Conservation (phyloP, 139 green algal genomes). For the Nannochloris sp. region DNA sequence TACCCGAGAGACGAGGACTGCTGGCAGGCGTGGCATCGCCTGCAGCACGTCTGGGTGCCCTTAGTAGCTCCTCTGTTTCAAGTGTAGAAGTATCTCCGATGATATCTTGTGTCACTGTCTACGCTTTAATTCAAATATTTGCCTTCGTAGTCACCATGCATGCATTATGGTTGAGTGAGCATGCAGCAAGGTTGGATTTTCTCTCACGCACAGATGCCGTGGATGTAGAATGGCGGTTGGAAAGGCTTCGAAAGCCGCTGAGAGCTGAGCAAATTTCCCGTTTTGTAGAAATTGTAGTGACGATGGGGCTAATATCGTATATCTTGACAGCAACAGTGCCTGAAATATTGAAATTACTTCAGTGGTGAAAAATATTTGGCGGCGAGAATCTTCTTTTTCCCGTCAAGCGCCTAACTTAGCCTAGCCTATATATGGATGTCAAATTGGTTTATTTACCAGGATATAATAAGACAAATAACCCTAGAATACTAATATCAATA, state of each 20-base stretch:
- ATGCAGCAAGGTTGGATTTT: neutral
- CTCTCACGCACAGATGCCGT: neutral
- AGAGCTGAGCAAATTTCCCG: neutral
- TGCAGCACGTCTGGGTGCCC: too few relatives aligned
- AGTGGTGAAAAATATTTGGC: too few relatives aligned
- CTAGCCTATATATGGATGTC: too few relatives aligned
- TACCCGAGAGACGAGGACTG: too few relatives aligned
- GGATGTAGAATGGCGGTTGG: neutral
- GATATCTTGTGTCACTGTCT: neutral
- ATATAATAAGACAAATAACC: too few relatives aligned
- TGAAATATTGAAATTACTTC: neutral
- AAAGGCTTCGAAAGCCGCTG: neutral
- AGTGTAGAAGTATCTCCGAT: neutral
- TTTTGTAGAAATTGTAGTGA: neutral
- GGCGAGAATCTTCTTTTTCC: too few relatives aligned
- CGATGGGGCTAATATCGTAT: neutral
- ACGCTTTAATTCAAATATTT: neutral
- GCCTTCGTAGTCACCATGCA: neutral
- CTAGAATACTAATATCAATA: too few relatives aligned
- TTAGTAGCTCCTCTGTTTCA: neutral
- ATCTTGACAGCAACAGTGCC: neutral
- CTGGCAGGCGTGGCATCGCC: too few relatives aligned
- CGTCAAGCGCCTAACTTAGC: too few relatives aligned
- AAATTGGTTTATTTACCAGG: too few relatives aligned
- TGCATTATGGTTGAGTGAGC: neutral